Percentiles rank a stretch among this genome's conserved stretches.
phyloP scores from a whole-genome alignment of 306 rosid genomes.

The Cicer chorassanicum region DNA sequence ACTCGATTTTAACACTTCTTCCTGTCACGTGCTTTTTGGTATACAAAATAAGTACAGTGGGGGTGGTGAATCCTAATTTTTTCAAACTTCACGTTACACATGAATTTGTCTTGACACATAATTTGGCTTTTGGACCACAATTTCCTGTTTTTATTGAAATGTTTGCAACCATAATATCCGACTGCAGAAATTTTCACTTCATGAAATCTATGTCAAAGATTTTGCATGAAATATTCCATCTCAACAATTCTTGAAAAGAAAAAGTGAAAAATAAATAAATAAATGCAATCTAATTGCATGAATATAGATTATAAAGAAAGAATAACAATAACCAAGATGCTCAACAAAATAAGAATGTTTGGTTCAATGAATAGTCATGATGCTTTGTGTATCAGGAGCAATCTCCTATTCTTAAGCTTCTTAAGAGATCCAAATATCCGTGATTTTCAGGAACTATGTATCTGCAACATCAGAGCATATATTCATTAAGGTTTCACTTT shows the following conservation, averaged over 20 bases:
- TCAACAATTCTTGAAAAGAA: background rate
- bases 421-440: slow-evolving; percentile 78
- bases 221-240: slow-evolving; percentile 20
- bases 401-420: slow-evolving; percentile 69
- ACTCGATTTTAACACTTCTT: no score
- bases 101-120: no score
- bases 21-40: no score
- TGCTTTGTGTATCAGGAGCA: slow-evolving; percentile 53
- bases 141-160: background rate
- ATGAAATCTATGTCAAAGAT: slow-evolving; percentile 30
- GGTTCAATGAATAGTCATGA: background rate
- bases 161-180: slow-evolving; percentile 28
- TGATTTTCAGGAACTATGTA: slow-evolving; percentile 64
- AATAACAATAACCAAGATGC: background rate
- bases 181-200: slow-evolving; percentile 26
- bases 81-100: no score
- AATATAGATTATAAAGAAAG: background rate
- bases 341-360: background rate
- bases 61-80: no score
- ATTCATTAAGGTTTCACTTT: background rate
- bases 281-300: background rate
- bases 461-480: slow-evolving; percentile 54
- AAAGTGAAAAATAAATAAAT: background rate
- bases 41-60: no score
- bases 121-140: background rate